Conservation (phyloP, 257 asterid genomes). For the Solanum commersonii region DNA sequence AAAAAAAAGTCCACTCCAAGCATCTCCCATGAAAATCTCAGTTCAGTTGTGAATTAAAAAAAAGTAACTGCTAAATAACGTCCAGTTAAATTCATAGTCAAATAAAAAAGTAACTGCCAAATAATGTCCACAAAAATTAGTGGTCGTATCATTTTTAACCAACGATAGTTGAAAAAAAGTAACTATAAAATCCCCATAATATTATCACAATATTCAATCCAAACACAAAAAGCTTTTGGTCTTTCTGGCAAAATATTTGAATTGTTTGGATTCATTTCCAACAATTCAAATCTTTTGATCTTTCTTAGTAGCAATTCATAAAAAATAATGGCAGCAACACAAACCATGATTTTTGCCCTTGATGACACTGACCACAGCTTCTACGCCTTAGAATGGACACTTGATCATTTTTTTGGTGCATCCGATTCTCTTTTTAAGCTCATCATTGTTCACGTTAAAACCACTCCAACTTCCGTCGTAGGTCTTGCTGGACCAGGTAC, state of each 20-base stretch:
- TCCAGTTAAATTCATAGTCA: background rate
- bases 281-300: background rate
- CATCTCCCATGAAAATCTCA: background rate
- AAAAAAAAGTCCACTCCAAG: background rate
- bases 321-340: background rate
- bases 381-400: slow-evolving; percentile 68
- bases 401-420: slow-evolving; percentile 48
- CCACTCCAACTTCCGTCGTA: slow-evolving; percentile 29
- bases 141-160: background rate
- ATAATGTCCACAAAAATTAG: background rate
- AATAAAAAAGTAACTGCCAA: background rate
- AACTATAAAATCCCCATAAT: background rate
- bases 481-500: slow-evolving; percentile 67
- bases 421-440: slow-evolving; percentile 33
- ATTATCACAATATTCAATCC: background rate
- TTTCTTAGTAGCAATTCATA: background rate
- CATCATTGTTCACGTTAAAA: slow-evolving; percentile 55
- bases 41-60: background rate
- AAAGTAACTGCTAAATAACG: background rate
- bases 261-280: background rate
- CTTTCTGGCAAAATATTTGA: background rate
- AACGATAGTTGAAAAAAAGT: background rate
- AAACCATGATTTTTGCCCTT: slow-evolving; percentile 4
- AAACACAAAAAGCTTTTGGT: background rate
- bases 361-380: slow-evolving; percentile 74